These are phyloP conservation scores for Arthonia radiata DNA, from an alignment of 495 filamentous ascomycete species.

Conservation along the genomic window DNA sequence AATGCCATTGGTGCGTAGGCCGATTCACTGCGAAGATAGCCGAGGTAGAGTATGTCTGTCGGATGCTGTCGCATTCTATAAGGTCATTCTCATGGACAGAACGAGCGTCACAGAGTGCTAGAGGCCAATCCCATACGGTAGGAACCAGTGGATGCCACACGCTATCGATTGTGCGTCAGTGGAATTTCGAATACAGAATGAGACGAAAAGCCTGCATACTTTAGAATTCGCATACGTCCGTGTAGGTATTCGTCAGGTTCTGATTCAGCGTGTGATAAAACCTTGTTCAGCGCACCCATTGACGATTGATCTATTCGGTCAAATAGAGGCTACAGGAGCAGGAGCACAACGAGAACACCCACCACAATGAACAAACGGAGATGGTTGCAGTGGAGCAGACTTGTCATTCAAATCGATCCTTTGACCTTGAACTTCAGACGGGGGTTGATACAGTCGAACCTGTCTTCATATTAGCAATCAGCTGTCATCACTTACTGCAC, in stretches of 20 bases:
- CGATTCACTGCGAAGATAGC: constrained; percentile 2
- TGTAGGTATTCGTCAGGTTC: constrained; percentile 2
- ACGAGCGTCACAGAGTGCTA: too few relatives aligned
- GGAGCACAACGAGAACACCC: too few relatives aligned
- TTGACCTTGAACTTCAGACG: too few relatives aligned
- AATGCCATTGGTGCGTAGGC: constrained; percentile 2
- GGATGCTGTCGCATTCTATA: constrained; percentile 1
- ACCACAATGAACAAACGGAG: too few relatives aligned
- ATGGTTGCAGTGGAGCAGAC: too few relatives aligned
- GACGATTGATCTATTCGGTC: constrained; percentile 1
- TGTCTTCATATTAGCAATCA: too few relatives aligned
- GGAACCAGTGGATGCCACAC: constrained; percentile 6
- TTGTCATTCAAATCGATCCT: too few relatives aligned
- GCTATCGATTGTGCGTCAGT: constrained; percentile 1
- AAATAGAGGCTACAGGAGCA: too few relatives aligned
- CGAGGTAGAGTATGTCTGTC: constrained; percentile 4
- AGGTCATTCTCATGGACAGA: constrained; percentile 6
- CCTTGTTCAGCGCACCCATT: constrained; percentile 2
- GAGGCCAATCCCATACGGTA: constrained; percentile 6
- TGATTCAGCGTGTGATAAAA: not conserved
- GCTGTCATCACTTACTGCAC: too few relatives aligned
- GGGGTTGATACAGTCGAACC: too few relatives aligned
- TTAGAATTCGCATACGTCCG: constrained; percentile 5
- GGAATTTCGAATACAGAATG: not conserved
- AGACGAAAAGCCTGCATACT: constrained; percentile 1